Percentiles rank a stretch among this genome's conserved stretches.
These are phyloP conservation scores for Cotoneaster glaucophyllus DNA, from an alignment of 306 rosid species.

Conservation along the genomic window DNA sequence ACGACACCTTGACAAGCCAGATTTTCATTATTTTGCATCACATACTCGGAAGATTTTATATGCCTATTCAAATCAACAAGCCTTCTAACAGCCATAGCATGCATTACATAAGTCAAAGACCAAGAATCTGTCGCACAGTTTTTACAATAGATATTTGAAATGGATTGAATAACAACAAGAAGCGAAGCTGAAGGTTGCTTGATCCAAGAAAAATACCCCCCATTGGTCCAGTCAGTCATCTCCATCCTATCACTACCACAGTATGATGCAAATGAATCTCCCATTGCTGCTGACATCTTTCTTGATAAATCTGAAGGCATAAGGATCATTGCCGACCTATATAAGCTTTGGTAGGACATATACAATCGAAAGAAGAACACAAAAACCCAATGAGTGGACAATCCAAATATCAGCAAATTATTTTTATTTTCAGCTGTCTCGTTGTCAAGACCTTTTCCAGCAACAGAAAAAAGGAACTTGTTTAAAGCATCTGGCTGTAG, in stretches of 20 bases:
- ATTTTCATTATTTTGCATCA: constrained; percentile 45
- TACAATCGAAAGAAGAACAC: constrained; percentile 68
- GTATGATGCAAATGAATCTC: constrained; percentile 46
- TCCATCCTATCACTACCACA: constrained; percentile 68
- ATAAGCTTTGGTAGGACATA: constrained; percentile 63
- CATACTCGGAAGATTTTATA: constrained; percentile 51
- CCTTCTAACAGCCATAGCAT: constrained; percentile 78
- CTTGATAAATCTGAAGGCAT: constrained; percentile 63
- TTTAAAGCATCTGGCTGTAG: constrained; percentile 43
- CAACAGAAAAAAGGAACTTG: constrained; percentile 47
- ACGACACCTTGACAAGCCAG: constrained; percentile 19
- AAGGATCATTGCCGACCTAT: constrained; percentile 61
- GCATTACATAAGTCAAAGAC: constrained; percentile 59
- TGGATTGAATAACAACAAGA: constrained; percentile 45
- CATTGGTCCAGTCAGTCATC: constrained; percentile 55
- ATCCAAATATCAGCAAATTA: constrained; percentile 37
- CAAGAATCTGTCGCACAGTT: constrained; percentile 28
- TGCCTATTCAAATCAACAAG: constrained; percentile 75
- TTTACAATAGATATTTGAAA: constrained; percentile 48
- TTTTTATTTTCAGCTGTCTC: constrained; percentile 31
- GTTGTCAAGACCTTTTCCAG: constrained; percentile 31
- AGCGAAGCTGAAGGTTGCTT: constrained; percentile 67
- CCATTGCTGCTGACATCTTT: constrained; percentile 56
- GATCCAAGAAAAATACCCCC: constrained; percentile 68
- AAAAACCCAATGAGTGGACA: constrained; percentile 62